phyloP scores from a whole-genome alignment of 257 asterid genomes.

The Rubia yunnanensis region DNA sequence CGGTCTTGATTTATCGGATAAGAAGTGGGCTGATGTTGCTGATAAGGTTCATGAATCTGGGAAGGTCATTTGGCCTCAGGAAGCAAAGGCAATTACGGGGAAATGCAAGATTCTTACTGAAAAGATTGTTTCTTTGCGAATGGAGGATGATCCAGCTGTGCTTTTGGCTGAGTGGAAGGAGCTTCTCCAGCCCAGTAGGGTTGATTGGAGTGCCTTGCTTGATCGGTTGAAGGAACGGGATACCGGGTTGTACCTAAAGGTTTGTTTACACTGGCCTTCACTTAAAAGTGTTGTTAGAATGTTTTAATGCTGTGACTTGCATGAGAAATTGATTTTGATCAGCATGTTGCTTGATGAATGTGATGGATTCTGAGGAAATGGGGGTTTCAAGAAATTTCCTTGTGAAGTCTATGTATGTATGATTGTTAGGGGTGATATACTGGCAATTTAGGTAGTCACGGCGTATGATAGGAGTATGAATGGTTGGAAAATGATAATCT shows the following conservation, averaged over 20 bases:
- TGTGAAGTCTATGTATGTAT: neutral
- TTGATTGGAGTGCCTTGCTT: constrained; percentile 74
- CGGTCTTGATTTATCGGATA: constrained; percentile 78
- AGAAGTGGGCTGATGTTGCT: constrained; percentile 80
- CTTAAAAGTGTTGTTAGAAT: neutral
- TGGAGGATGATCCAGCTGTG: constrained; percentile 50
- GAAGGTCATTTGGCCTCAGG: constrained; percentile 55
- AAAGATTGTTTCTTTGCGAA: constrained; percentile 45
- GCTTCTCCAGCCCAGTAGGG: constrained; percentile 67
- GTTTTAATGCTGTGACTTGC: neutral
- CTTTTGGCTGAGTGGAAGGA: constrained; percentile 65
- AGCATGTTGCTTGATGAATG: neutral
- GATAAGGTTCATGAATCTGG: constrained; percentile 66
- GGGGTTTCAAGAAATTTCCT: neutral
- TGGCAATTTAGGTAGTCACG: too few species aligned
- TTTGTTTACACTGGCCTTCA: constrained; percentile 10
- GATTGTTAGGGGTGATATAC: too few species aligned
- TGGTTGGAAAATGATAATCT: neutral
- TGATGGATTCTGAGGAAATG: neutral
- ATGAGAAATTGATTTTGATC: neutral
- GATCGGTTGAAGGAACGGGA: constrained; percentile 45
- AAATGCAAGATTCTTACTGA: constrained; percentile 64
- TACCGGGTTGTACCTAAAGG: constrained; percentile 50
- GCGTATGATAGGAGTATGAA: neutral
- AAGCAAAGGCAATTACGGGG: constrained; percentile 59